phyloP scores from a whole-genome alignment of 495 filamentous ascomycete genomes.

The Penicillium longicatenatum region DNA sequence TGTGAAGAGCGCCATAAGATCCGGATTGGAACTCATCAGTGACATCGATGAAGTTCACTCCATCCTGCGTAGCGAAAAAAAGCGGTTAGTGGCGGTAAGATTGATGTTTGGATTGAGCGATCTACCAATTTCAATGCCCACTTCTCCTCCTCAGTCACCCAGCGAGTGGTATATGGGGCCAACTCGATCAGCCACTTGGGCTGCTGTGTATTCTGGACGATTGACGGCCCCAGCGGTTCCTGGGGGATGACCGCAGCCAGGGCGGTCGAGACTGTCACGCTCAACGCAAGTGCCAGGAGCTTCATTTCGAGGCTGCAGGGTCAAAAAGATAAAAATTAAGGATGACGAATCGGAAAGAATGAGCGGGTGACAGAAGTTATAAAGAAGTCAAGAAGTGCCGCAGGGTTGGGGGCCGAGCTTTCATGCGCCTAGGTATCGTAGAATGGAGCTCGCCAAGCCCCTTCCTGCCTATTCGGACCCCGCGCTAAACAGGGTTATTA shows the following conservation, averaged over 20 bases:
- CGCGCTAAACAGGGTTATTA: constrained; percentile 22
- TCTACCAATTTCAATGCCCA: constrained; percentile 84
- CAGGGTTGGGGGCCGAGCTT: constrained; percentile 4
- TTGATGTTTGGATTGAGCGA: constrained; percentile 3
- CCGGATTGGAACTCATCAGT: constrained; percentile 60
- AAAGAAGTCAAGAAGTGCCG: constrained; percentile 2
- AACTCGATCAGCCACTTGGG: constrained; percentile 81
- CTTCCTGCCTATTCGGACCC: constrained; percentile 23
- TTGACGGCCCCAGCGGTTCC: constrained; percentile 34
- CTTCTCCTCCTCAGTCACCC: constrained; percentile 94
- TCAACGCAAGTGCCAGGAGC: constrained; percentile 31
- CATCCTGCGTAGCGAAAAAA: constrained; percentile 54
- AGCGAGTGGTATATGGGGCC: constrained; percentile 77
- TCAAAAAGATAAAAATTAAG: constrained; percentile 8
- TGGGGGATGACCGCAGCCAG: constrained; percentile 40
- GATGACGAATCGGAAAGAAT: not conserved
- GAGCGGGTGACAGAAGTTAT: constrained; percentile 4
- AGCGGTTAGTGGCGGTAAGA: not conserved
- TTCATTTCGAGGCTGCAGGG: constrained; percentile 29
- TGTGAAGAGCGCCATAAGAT: constrained; percentile 32
- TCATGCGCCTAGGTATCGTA: constrained; percentile 16
- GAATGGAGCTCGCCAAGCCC: constrained; percentile 17
- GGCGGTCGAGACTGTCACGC: constrained; percentile 35
- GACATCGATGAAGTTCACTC: constrained; percentile 92
- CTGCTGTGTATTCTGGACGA: constrained; percentile 32